A percentile compares a stretch with the other conserved stretches of the same genome.
Evolutionary conservation across 345 rosid genomes (phyloP).

Genomic region (Abelmoschus esculentus): DNA sequence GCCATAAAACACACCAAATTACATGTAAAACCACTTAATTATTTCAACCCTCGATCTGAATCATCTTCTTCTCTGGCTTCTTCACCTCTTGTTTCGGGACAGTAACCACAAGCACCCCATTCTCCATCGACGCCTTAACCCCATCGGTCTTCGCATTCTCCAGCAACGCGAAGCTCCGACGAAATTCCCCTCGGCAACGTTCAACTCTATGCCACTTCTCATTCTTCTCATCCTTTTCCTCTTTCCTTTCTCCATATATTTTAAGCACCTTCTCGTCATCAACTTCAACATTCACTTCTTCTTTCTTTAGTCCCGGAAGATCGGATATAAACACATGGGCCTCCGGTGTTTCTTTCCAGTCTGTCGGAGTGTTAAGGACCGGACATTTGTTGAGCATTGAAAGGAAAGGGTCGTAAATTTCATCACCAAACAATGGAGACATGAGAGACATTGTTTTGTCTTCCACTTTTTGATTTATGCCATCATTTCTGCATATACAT

Average conservation of each 20-base stretch:
- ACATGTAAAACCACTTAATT: neutral
- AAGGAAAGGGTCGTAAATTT: constrained; percentile 41
- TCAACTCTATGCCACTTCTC: constrained; percentile 44
- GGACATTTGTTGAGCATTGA: constrained; percentile 44
- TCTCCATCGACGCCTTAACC: constrained; percentile 35
- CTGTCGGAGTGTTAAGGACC: constrained; percentile 33
- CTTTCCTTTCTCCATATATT: constrained; percentile 34
- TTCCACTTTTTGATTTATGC: neutral
- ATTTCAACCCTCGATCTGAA: constrained; percentile 24
- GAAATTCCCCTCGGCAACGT: constrained; percentile 28
- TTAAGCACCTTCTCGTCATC: constrained; percentile 28
- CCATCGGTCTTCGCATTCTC: constrained; percentile 34
- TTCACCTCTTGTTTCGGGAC: constrained; percentile 32
- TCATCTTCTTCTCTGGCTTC: constrained; percentile 29
- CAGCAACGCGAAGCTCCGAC: constrained; percentile 39
- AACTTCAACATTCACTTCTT: constrained; percentile 38
- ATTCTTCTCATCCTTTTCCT: constrained; percentile 20
- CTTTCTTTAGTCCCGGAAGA: constrained; percentile 43
- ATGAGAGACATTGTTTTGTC: constrained; percentile 27
- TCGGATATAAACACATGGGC: constrained; percentile 35
- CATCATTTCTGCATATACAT: neutral
- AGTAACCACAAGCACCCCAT: constrained; percentile 37
- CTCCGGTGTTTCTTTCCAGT: constrained; percentile 45
- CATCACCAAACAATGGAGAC: constrained; percentile 26
- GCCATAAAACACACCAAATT: neutral